These are phyloP conservation scores for Chlamydomonas sp. DNA, from an alignment of 139 green algal genomes.

Conservation along the genomic window DNA sequence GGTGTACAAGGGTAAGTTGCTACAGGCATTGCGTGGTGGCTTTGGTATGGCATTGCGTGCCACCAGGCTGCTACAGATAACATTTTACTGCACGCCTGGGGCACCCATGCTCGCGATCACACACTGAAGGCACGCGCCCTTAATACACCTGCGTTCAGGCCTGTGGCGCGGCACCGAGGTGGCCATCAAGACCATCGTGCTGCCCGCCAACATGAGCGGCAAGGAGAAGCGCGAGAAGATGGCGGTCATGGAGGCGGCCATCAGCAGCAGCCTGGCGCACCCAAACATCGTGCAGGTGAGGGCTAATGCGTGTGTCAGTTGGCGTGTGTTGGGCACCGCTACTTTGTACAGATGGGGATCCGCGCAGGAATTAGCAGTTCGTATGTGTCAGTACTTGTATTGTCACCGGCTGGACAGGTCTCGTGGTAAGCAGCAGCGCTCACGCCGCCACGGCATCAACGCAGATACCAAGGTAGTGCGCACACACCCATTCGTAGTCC, in stretches of 20 bases:
- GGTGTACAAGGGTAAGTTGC: conserved; percentile 23
- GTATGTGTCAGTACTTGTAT: too few relatives aligned
- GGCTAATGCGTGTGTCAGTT: background rate
- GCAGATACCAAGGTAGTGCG: too few relatives aligned
- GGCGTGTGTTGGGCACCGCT: background rate
- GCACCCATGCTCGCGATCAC: background rate
- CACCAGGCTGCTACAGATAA: too few relatives aligned
- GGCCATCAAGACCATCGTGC: conserved; percentile 61
- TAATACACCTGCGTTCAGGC: conserved; percentile 19
- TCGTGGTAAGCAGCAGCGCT: too few relatives aligned
- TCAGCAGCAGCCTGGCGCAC: conserved; percentile 50
- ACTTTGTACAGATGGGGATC: too few relatives aligned
- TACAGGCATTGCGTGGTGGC: too few relatives aligned
- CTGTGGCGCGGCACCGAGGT: conserved; percentile 56
- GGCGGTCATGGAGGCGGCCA: conserved; percentile 65
- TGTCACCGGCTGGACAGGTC: too few relatives aligned
- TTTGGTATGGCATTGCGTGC: too few relatives aligned
- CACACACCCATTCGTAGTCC: too few relatives aligned
- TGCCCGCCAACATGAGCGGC: conserved; percentile 42
- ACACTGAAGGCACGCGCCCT: background rate
- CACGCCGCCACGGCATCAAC: too few relatives aligned
- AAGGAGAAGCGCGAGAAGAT: conserved; percentile 59
- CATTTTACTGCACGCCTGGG: background rate
- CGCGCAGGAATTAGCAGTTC: too few relatives aligned
- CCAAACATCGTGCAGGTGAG: conserved; percentile 53